Conservation (phyloP, 768 basidiomycete species). For the Serendipita sp. region DNA sequence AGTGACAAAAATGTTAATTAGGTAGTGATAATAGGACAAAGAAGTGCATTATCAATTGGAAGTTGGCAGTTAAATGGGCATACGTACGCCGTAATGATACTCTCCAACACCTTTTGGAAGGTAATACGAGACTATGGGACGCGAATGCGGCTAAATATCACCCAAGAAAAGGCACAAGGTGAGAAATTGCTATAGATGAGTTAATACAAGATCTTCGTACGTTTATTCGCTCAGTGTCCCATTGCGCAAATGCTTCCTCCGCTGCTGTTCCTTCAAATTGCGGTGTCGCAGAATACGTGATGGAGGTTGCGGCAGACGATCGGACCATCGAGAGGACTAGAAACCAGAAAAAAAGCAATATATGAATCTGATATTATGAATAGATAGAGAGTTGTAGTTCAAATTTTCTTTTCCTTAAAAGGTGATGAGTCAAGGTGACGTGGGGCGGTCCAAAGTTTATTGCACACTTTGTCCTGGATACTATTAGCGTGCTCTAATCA, state of each 20-base stretch:
- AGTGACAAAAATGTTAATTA: slow-evolving; percentile 7
- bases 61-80: too few relatives aligned
- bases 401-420: too few relatives aligned
- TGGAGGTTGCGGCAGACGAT: background rate
- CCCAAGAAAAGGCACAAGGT: background rate
- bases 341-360: too few relatives aligned
- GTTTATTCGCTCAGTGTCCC: background rate
- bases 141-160: slow-evolving; percentile 47
- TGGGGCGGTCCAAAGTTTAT: too few relatives aligned
- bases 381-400: too few relatives aligned
- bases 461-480: too few relatives aligned
- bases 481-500: too few relatives aligned
- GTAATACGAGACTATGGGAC: slow-evolving; percentile 90
- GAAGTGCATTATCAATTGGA: background rate
- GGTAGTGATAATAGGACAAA: too few relatives aligned
- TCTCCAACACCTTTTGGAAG: slow-evolving; percentile 87
- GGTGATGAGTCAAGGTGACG: too few relatives aligned
- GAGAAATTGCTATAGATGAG: background rate
- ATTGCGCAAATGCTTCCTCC: background rate
- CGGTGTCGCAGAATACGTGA: background rate
- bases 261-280: background rate
- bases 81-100: slow-evolving; percentile 85
- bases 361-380: too few relatives aligned
- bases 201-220: background rate
- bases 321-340: too few relatives aligned